Evolutionary conservation across 176 grass and related monocot genomes (phyloP).

Genomic region (Avena sativa): DNA sequence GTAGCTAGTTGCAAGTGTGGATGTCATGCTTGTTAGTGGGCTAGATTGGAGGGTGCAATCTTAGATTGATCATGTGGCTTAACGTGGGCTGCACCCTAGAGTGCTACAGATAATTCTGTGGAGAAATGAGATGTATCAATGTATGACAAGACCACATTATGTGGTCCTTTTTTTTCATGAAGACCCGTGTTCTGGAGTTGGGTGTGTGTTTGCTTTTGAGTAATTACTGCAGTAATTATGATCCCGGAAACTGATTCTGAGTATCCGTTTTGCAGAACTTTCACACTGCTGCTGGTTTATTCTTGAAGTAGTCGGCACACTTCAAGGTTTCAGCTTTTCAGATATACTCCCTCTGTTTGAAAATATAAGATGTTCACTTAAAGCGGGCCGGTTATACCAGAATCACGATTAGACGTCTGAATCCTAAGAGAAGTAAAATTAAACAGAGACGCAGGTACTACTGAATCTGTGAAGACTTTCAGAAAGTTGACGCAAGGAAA

Average conservation of each 20-base stretch:
- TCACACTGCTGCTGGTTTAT: too few species aligned
- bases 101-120: neutral
- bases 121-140: constrained; percentile 9
- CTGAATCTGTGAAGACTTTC: too few species aligned
- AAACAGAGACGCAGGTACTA: neutral
- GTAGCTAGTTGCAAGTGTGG: neutral
- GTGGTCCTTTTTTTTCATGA: neutral
- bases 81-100: too few species aligned
- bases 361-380: too few species aligned
- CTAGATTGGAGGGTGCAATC: neutral
- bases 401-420: neutral
- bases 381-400: neutral
- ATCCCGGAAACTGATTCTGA: neutral
- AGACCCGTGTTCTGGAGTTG: neutral
- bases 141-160: neutral
- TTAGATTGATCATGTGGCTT: neutral
- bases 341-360: too few species aligned
- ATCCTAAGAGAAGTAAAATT: neutral
- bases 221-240: too few species aligned
- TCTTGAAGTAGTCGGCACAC: too few species aligned
- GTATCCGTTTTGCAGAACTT: neutral
- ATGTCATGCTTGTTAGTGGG: neutral
- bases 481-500: too few species aligned
- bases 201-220: neutral
- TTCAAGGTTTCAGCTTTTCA: too few species aligned